Conservation (phyloP, 2,329 filamentous ascomycete species). For the Cercospora beticola region DNA sequence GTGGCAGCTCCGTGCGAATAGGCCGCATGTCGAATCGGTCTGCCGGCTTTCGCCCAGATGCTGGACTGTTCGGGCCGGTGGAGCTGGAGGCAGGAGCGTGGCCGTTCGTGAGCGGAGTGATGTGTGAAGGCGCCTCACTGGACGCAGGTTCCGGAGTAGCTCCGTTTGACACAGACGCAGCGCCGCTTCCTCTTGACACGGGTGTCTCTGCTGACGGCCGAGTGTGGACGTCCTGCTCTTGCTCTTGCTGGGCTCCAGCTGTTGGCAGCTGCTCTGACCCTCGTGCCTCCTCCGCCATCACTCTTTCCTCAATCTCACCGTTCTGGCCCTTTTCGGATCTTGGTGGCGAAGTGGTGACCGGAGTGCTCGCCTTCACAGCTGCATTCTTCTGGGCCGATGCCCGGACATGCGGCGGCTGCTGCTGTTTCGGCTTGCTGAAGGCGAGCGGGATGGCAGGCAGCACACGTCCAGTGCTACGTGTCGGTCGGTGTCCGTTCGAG, state of each 20-base stretch:
- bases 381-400: slow-evolving; percentile 17
- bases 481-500: slow-evolving; percentile 20
- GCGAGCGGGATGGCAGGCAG: slow-evolving; percentile 37
- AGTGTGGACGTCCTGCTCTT: slow-evolving; percentile 1
- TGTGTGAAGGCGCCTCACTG: background rate
- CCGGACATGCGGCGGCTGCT: slow-evolving; percentile 10
- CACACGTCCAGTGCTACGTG: slow-evolving; percentile 27
- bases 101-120: slow-evolving; percentile 13
- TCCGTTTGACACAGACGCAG: slow-evolving; percentile 22
- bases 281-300: background rate
- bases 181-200: slow-evolving; percentile 21
- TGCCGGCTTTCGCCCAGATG: slow-evolving; percentile 22
- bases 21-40: slow-evolving; percentile 32
- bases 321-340: slow-evolving; percentile 12
- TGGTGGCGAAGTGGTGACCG: background rate
- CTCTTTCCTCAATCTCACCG: background rate
- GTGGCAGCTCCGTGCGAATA: slow-evolving; percentile 34
- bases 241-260: background rate
- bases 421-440: slow-evolving; percentile 29
- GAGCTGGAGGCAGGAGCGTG: slow-evolving; percentile 14
- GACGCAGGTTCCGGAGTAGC: slow-evolving; percentile 17
- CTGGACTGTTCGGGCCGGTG: slow-evolving; percentile 13
- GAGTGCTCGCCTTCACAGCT: slow-evolving; percentile 8
- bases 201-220: slow-evolving; percentile 15
- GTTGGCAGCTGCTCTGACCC: background rate